Conservation (phyloP, 2,329 filamentous ascomycete genomes). For the Alternaria hordeiaustralica region DNA sequence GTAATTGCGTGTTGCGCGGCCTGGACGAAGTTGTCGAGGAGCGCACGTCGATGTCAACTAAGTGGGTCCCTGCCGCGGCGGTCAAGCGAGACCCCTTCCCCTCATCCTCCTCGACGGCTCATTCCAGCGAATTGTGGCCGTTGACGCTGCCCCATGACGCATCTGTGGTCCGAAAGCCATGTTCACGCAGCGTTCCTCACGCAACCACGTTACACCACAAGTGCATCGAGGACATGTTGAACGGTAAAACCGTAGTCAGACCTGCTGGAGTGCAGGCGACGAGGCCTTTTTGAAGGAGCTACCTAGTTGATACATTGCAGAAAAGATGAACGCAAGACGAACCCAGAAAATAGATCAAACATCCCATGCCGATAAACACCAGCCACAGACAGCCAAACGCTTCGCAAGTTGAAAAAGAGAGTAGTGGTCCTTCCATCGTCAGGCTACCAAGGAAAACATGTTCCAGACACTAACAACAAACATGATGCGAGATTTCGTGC, state of each 20-base stretch:
- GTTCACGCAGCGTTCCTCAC: not conserved
- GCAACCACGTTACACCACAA: not conserved
- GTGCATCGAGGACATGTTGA: constrained; percentile 10
- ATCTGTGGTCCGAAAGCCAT: constrained; percentile 5
- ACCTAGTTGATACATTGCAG: constrained; percentile 45
- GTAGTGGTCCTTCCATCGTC: constrained; percentile 22
- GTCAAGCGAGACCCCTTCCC: constrained; percentile 23
- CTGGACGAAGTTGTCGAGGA: constrained; percentile 19
- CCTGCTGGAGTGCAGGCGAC: constrained; percentile 26
- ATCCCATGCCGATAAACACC: constrained; percentile 26
- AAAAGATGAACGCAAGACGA: constrained; percentile 26
- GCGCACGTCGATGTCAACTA: constrained; percentile 34
- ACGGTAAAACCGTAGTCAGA: constrained; percentile 27
- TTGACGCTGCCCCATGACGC: constrained; percentile 18
- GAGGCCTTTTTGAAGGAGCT: constrained; percentile 33
- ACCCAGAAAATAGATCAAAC: constrained; percentile 21
- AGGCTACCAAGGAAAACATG: constrained; percentile 19
- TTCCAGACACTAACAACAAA: constrained; percentile 40
- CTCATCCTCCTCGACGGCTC: constrained; percentile 11
- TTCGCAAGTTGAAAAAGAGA: constrained; percentile 31
- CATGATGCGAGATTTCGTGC: constrained; percentile 41
- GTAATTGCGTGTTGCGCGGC: constrained; percentile 13
- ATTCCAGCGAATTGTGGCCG: constrained; percentile 12
- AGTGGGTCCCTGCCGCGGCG: constrained; percentile 24
- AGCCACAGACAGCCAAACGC: constrained; percentile 23